A percentile compares a stretch with the other conserved stretches of the same genome.
These are phyloP conservation scores for Corymbia maculata DNA, from an alignment of 345 rosid species.

Conservation along the genomic window DNA sequence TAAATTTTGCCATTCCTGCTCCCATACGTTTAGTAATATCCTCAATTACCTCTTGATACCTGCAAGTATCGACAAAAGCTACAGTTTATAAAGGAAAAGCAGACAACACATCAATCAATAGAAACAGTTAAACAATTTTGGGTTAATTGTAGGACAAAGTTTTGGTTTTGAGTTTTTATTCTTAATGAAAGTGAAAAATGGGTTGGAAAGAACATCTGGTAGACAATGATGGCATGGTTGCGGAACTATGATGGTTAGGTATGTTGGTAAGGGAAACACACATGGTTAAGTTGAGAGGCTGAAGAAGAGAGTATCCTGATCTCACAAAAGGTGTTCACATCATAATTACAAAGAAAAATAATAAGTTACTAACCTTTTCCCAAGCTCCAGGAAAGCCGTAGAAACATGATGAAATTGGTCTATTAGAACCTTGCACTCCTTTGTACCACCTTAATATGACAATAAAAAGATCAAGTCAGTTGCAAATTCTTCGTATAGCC, in stretches of 20 bases:
- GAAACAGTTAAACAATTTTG: background rate
- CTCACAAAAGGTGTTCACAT: background rate
- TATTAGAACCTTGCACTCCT: constrained; percentile 78
- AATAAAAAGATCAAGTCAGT: background rate
- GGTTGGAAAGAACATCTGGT: background rate
- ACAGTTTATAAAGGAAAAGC: background rate
- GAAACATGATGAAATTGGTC: constrained; percentile 79
- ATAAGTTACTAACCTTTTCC: constrained; percentile 32
- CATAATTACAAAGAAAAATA: background rate
- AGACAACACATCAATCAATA: background rate
- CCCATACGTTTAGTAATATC: constrained; percentile 82
- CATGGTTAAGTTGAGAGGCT: background rate
- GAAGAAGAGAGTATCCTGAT: background rate
- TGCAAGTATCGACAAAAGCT: constrained; percentile 10
- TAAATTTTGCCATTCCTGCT: constrained; percentile 94
- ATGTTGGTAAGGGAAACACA: background rate
- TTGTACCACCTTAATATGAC: constrained; percentile 61
- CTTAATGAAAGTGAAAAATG: background rate
- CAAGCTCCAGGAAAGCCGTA: constrained; percentile 79
- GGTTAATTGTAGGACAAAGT: background rate
- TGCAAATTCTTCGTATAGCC: background rate
- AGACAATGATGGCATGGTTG: background rate
- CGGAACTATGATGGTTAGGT: background rate
- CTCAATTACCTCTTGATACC: constrained; percentile 80
- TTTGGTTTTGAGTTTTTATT: background rate